Conservation (phyloP, 305 asterid species). For the Stenogyne calaminthoides region DNA sequence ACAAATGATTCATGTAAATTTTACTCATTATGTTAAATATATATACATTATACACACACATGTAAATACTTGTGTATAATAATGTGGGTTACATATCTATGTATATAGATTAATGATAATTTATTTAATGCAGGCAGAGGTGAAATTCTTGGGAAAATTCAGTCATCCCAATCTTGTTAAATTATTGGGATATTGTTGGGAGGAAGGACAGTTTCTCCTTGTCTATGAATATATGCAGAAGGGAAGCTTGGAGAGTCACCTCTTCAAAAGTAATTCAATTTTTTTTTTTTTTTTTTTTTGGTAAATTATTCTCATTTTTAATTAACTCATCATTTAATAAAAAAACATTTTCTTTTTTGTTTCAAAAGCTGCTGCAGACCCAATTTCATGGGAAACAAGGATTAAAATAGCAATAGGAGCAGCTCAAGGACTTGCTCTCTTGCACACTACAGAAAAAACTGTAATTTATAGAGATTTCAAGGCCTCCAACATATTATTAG, state of each 20-base stretch:
- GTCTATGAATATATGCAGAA: constrained; percentile 66
- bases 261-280: constrained; percentile 58
- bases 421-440: constrained; percentile 66
- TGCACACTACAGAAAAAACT: constrained; percentile 57
- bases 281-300: neutral
- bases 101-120: neutral
- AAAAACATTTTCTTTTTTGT: neutral
- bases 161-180: constrained; percentile 72
- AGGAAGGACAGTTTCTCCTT: constrained; percentile 62
- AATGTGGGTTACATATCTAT: too few species aligned
- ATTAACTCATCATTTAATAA: neutral
- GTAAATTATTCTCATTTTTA: neutral
- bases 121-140: constrained; percentile 59
- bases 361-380: constrained; percentile 42
- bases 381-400: constrained; percentile 55
- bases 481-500: constrained; percentile 70
- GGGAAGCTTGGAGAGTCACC: constrained; percentile 70
- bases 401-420: constrained; percentile 73
- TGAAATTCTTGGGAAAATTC: constrained; percentile 66
- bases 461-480: constrained; percentile 81
- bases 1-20: too few species aligned
- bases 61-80: too few species aligned
- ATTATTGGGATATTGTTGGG: constrained; percentile 74
- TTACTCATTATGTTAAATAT: too few species aligned
- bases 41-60: too few species aligned